Base-by-base conservation (phyloP, 768 basidiomycete genomes). In the Cyclocybe aegerita region DNA sequence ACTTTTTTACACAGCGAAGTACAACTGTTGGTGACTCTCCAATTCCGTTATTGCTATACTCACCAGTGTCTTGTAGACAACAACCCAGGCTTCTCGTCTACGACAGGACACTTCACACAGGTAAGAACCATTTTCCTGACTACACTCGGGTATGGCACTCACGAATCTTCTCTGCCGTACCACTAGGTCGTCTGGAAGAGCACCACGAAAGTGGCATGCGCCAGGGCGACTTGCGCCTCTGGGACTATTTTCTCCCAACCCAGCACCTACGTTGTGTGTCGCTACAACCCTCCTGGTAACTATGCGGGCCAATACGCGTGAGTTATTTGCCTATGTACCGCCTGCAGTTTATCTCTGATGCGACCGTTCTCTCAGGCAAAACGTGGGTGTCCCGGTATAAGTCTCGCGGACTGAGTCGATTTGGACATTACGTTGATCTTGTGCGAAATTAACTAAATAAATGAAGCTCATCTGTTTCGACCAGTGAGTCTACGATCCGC, bases 151-250 rank as follows among this genome's bases (percentile, higher is more conserved):
- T 29, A 39, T 33, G 32, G 4, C 35, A 17, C 15, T 45, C 35
- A 40, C 30, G 2, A 11, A 30, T 29, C 11, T 17, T 9, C 11
- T 6, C 9, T 8, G 10, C 10, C 23, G 12, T 39, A 1, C n/a
- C 14, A 10, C 7, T 69, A 79, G 61, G 70, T 80, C 6, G 81
- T 82, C 7, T 83, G 81, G 81, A 82, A 81, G 61, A 61, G 59
- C n/a, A 70, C 73, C 30, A 75, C 70, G 1, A 63, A 77, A 37
- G 70, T 81, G 31, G 78, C 77, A 4, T 81, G 79, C 48, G 80
- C 76, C 9, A 58, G 68, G 15, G 62, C 67, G 32, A 52, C 50
- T 9, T 81, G 80, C 59, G 63, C 50, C 38, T 69, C 49, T 30
- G 61, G 62, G 2, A 62, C 62, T 12, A 63, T 64, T 33, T 61